phyloP scores from a whole-genome alignment of 2,329 filamentous ascomycete genomes.

The Dactylellina parvicollis region DNA sequence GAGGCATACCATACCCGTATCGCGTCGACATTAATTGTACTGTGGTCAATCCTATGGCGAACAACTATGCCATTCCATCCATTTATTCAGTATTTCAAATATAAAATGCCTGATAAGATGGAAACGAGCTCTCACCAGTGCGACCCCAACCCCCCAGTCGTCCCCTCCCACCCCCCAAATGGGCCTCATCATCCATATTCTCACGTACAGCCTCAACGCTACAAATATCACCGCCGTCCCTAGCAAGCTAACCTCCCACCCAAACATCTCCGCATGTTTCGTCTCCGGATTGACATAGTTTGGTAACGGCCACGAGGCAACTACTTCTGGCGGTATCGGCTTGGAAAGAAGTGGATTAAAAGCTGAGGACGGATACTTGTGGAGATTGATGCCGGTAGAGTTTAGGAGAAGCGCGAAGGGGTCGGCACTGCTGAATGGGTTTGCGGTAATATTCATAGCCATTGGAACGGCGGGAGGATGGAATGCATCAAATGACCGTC shows the following conservation, averaged over 20 bases:
- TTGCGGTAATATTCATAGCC: conserved; percentile 11
- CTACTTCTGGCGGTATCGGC: conserved; percentile 35
- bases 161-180: conserved; percentile 45
- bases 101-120: background rate
- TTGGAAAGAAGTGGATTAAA: conserved; percentile 38
- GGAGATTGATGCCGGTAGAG: conserved; percentile 23
- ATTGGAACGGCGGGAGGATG: background rate
- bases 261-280: conserved; percentile 45
- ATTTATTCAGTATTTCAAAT: background rate
- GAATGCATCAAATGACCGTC: background rate
- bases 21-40: conserved; percentile 40
- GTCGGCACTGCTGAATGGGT: conserved; percentile 62
- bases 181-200: conserved; percentile 43
- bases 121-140: conserved; percentile 9
- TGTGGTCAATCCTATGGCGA: conserved; percentile 38
- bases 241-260: conserved; percentile 36
- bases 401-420: conserved; percentile 28
- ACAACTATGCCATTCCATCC: conserved; percentile 7
- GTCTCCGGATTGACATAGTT: conserved; percentile 51
- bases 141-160: conserved; percentile 39
- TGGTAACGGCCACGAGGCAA: conserved; percentile 42
- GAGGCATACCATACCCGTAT: conserved; percentile 44
- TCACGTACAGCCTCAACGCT: conserved; percentile 40
- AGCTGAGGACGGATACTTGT: conserved; percentile 24
- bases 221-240: conserved; percentile 23